Base-by-base conservation (phyloP, 2,329 filamentous ascomycete genomes). In the Cercospora sp. region DNA sequence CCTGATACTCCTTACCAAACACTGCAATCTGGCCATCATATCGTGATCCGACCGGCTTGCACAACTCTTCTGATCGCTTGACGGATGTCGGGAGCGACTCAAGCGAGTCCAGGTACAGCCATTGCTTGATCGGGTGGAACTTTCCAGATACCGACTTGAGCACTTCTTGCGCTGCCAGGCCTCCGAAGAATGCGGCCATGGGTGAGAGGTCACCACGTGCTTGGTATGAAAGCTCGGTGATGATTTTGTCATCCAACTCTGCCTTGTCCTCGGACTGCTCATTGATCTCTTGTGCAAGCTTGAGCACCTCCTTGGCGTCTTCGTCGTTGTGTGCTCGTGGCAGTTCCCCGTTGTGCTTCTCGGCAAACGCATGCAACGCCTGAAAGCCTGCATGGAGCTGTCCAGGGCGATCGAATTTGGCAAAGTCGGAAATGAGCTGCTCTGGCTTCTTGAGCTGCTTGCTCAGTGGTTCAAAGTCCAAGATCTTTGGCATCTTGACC, bases 11-110 rank as follows among this genome's bases (percentile, higher is more conserved):
- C 75, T 87, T 90, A 70, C 95, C 95, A 73, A 99, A 96, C 1
- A 99, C 95, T 2, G 93, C 94, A 77, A 99, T 96, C 78, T 99
- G 95, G 3, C 95, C 95, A 79, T 99, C 95, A 77, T 99, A 99
- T 67, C 95, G 90, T 68, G 90, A 91, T 57, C 91, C 91, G 42
- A 87, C 83, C 39, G 95, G 94, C 80, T 92, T 91, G 86, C 95
- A 99, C 58, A 91, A 85, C 80, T 96, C 93, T 75, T 96, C 91
- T 3, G 90, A 93, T 72, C 95, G 90, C 71, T 87, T 84, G 55
- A 85, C 87, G 16, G 87, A 91, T 1, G 89, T 86, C 1, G 95
- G 94, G 2, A 99, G 85, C 9, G 95, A 97, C 80, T 99, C 95
- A n/a, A 99, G 84, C 1, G 95, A 97, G 80, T 99, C 95, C 75